These are phyloP conservation scores for Arabidopsis hybrid DNA, from an alignment of 441 rosid species.

Conservation along the genomic window DNA sequence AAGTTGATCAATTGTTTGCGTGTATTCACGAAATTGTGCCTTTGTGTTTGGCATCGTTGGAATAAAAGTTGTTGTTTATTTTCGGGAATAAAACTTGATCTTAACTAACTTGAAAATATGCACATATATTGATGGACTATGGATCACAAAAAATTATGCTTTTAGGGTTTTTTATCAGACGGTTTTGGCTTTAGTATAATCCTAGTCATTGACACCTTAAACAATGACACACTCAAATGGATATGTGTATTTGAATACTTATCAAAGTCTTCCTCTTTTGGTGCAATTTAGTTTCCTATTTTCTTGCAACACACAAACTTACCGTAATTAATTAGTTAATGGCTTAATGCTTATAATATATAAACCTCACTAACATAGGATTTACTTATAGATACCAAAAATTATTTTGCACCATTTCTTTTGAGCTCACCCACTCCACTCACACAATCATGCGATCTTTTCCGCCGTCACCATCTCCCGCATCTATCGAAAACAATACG, in stretches of 20 bases:
- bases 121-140: too few species aligned
- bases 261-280: constrained; percentile 22
- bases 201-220: neutral
- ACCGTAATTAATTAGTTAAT: neutral
- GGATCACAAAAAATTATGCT: neutral
- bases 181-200: constrained; percentile 4
- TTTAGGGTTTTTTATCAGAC: neutral
- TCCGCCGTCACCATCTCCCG: constrained; percentile 29
- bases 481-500: neutral
- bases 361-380: neutral
- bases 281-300: constrained; percentile 17
- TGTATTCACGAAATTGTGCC: neutral
- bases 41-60: neutral
- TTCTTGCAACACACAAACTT: constrained; percentile 7
- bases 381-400: neutral
- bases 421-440: neutral
- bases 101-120: too few species aligned
- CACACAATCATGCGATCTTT: constrained; percentile 27
- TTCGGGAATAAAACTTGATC: too few species aligned
- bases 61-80: neutral
- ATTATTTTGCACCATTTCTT: neutral
- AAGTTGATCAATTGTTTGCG: neutral
- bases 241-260: constrained; percentile 13
- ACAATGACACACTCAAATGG: neutral
- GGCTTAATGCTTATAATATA: too few species aligned